Conservation (phyloP, 192 early-diverging fungal species). For the Coemansia sp. region DNA sequence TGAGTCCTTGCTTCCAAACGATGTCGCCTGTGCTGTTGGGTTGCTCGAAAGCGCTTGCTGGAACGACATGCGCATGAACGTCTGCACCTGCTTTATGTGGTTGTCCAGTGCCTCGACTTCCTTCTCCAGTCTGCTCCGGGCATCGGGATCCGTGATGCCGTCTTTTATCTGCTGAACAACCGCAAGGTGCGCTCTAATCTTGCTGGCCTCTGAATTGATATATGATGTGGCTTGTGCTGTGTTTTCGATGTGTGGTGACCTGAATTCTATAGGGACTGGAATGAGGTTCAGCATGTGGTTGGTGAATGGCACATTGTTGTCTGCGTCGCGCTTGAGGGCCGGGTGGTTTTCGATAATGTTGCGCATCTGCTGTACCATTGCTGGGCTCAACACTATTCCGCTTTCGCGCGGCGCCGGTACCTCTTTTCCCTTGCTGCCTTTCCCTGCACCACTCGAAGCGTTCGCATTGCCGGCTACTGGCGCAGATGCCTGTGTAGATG, state of each 20-base stretch:
- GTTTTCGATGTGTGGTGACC: slow-evolving; percentile 22
- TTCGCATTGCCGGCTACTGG: not conserved
- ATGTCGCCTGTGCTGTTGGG: slow-evolving; percentile 27
- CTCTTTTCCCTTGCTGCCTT: slow-evolving; percentile 30
- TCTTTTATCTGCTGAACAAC: slow-evolving; percentile 39
- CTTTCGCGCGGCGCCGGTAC: slow-evolving; percentile 20
- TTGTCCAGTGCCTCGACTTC: slow-evolving; percentile 28
- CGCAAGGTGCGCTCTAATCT: slow-evolving; percentile 37
- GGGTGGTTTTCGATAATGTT: slow-evolving; percentile 47
- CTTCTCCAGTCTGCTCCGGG: slow-evolving; percentile 23
- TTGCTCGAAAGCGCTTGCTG: slow-evolving; percentile 39
- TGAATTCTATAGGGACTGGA: slow-evolving; percentile 35
- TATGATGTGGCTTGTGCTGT: slow-evolving; percentile 41
- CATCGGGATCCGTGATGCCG: slow-evolving; percentile 26
- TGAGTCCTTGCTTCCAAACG: slow-evolving; percentile 26
- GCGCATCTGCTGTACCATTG: slow-evolving; percentile 52
- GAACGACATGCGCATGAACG: slow-evolving; percentile 47
- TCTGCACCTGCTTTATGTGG: slow-evolving; percentile 38
- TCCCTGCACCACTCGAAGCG: slow-evolving; percentile 1
- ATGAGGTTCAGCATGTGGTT: slow-evolving; percentile 47
- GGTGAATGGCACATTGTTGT: slow-evolving; percentile 54
- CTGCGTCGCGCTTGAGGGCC: slow-evolving; percentile 39
- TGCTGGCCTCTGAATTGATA: slow-evolving; percentile 39
- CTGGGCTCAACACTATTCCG: slow-evolving; percentile 42
- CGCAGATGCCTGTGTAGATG: slow-evolving; percentile 1